phyloP scores from a whole-genome alignment of 495 filamentous ascomycete species.

The Lasiosphaeria ovina region DNA sequence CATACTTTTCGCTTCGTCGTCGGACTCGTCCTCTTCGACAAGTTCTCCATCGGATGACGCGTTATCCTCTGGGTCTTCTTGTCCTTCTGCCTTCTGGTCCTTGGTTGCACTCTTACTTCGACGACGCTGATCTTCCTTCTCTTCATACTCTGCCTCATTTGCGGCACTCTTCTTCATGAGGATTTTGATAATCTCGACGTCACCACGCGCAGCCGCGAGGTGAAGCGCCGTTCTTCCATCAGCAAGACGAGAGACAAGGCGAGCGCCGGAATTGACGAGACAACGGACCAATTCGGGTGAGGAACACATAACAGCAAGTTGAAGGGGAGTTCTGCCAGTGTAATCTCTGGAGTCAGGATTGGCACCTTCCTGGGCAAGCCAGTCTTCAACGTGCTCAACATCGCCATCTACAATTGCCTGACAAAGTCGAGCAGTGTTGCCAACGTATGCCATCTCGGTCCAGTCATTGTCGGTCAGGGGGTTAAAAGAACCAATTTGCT shows the following conservation, averaged over 20 bases:
- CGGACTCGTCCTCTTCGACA: slow-evolving; percentile 40
- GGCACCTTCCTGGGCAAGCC: slow-evolving; percentile 59
- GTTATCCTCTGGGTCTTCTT: slow-evolving; percentile 24
- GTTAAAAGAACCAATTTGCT: slow-evolving; percentile 65
- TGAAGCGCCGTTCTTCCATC: slow-evolving; percentile 80
- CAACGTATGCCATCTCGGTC: slow-evolving; percentile 77
- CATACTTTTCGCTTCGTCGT: slow-evolving; percentile 45
- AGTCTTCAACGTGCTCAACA: slow-evolving; percentile 62
- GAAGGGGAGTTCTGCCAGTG: slow-evolving; percentile 77
- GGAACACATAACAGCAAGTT: slow-evolving; percentile 66
- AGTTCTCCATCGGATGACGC: slow-evolving; percentile 40
- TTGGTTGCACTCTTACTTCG: slow-evolving; percentile 27
- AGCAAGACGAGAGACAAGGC: slow-evolving; percentile 66
- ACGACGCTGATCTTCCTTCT: slow-evolving; percentile 52
- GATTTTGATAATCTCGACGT: slow-evolving; percentile 64
- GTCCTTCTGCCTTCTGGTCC: slow-evolving; percentile 11
- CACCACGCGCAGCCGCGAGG: slow-evolving; percentile 67
- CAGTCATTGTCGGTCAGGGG: slow-evolving; percentile 78
- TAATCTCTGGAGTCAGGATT: slow-evolving; percentile 68
- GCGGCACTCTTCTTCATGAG: slow-evolving; percentile 65
- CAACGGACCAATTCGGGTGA: slow-evolving; percentile 65
- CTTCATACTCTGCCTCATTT: slow-evolving; percentile 66
- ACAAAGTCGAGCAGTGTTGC: slow-evolving; percentile 66
- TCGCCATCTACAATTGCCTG: slow-evolving; percentile 73
- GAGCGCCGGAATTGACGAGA: slow-evolving; percentile 69